Percentiles rank a stretch among this genome's conserved stretches.
These are phyloP conservation scores for Hemileccinum impolitum DNA, from an alignment of 768 basidiomycete genomes.

Conservation along the genomic window DNA sequence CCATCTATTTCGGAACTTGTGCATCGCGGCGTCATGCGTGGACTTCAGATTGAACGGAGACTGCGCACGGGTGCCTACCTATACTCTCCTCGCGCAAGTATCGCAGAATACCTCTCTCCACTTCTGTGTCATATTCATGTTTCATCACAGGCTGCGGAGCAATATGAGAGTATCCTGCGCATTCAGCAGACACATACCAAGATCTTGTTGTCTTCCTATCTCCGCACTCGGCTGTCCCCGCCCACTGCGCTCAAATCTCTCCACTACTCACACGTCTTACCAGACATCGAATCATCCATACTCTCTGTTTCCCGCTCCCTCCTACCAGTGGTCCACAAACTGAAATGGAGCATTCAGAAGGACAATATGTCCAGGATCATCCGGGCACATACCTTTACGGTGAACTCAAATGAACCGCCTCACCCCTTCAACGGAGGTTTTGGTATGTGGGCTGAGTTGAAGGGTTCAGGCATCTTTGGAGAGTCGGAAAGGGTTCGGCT, in stretches of 20 bases:
- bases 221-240: constrained; percentile 44
- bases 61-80: constrained; percentile 68
- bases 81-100: constrained; percentile 53
- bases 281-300: constrained; percentile 61
- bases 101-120: neutral
- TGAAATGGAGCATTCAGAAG: constrained; percentile 69
- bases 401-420: constrained; percentile 15
- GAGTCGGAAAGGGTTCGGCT: constrained; percentile 66
- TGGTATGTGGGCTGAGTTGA: constrained; percentile 55
- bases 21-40: constrained; percentile 67
- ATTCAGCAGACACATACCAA: constrained; percentile 54
- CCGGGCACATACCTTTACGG: constrained; percentile 37
- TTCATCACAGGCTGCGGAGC: constrained; percentile 52
- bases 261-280: constrained; percentile 51
- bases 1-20: constrained; percentile 67
- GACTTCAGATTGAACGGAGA: constrained; percentile 59
- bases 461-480: constrained; percentile 45
- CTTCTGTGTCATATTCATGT: constrained; percentile 6
- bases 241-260: constrained; percentile 42
- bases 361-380: constrained; percentile 60
- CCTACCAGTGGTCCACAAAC: constrained; percentile 57
- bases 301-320: constrained; percentile 55
- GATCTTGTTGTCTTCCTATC: constrained; percentile 49
- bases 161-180: constrained; percentile 58
- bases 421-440: constrained; percentile 36